Conservation (phyloP, 2,329 filamentous ascomycete species). For the Clonostachys sp. region DNA sequence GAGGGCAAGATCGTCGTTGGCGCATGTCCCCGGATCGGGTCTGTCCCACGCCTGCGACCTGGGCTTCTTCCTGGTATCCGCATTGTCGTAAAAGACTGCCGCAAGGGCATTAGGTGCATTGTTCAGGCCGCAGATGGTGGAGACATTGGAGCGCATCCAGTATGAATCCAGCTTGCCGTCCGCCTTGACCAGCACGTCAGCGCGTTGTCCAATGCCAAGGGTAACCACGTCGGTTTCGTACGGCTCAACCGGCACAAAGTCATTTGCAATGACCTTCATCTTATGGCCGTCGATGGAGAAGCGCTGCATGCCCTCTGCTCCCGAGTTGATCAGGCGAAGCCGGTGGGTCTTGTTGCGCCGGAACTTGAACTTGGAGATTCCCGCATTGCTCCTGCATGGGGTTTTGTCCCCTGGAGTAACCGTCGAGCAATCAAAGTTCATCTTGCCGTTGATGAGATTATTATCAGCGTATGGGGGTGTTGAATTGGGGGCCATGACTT, state of each 20-base stretch:
- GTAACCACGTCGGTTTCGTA: slow-evolving; percentile 60
- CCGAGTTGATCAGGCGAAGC: slow-evolving; percentile 54
- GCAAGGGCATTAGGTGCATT: slow-evolving; percentile 50
- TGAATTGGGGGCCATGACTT: slow-evolving; percentile 32
- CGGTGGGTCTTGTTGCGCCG: slow-evolving; percentile 48
- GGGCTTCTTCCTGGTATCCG: slow-evolving; percentile 44
- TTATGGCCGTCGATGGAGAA: slow-evolving; percentile 58
- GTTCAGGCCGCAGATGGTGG: slow-evolving; percentile 36
- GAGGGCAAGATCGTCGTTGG: slow-evolving; percentile 49
- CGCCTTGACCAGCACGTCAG: slow-evolving; percentile 42
- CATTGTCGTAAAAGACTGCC: slow-evolving; percentile 60
- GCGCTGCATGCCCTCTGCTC: slow-evolving; percentile 42
- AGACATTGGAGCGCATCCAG: slow-evolving; percentile 56
- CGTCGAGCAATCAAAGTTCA: slow-evolving; percentile 46
- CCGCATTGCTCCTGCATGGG: slow-evolving; percentile 39
- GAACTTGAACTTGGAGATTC: slow-evolving; percentile 48
- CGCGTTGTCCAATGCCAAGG: slow-evolving; percentile 52
- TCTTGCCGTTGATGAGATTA: slow-evolving; percentile 61
- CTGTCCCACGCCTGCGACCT: slow-evolving; percentile 42
- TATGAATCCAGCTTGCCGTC: slow-evolving; percentile 39
- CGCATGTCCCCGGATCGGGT: slow-evolving; percentile 46
- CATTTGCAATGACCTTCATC: slow-evolving; percentile 60
- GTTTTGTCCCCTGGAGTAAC: slow-evolving; percentile 25
- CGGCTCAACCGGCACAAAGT: slow-evolving; percentile 58
- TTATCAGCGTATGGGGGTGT: slow-evolving; percentile 39